phyloP scores from a whole-genome alignment of 768 basidiomycete species.

The Coprinopsis marcescibilis region DNA sequence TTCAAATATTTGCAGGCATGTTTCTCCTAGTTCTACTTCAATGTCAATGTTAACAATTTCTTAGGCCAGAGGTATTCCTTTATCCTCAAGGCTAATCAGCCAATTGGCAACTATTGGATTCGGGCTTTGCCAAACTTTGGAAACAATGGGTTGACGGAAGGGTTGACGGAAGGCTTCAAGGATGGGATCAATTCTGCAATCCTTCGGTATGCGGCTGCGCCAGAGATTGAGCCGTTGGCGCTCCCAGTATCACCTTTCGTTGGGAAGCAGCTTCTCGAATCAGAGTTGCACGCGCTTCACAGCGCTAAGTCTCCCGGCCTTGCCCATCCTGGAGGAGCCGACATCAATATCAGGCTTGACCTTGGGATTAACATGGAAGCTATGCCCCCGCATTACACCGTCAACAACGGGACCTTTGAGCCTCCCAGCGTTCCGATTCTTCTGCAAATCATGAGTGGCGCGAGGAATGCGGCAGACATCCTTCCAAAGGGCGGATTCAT shows the following conservation, averaged over 20 bases:
- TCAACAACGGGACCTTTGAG: constrained; percentile 6
- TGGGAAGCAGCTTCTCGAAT: constrained; percentile 26
- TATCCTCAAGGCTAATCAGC: constrained; percentile 36
- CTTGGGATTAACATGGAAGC: constrained; percentile 17
- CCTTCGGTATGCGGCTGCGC: constrained; percentile 41
- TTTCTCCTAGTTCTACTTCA: background rate
- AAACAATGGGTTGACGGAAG: constrained; percentile 1
- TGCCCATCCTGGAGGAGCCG: constrained; percentile 33
- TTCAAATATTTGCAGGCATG: constrained; percentile 11
- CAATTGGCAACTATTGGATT: constrained; percentile 49
- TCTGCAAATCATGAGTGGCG: constrained; percentile 21
- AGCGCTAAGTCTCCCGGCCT: constrained; percentile 25
- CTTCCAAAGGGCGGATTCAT: constrained; percentile 6
- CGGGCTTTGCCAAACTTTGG: constrained; percentile 30
- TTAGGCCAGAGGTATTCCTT: constrained; percentile 37
- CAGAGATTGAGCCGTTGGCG: constrained; percentile 32
- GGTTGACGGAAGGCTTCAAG: constrained; percentile 21
- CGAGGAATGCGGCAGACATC: constrained; percentile 18
- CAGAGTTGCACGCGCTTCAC: constrained; percentile 31
- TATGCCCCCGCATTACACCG: background rate
- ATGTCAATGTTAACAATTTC: constrained; percentile 15
- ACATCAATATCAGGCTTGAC: constrained; percentile 33
- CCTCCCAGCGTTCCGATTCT: constrained; percentile 8
- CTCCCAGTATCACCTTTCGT: constrained; percentile 13
- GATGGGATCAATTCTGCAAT: constrained; percentile 40